Evolutionary conservation across 371 early-diverging fungal species (phyloP).

Genomic region (Amoeboaphelidium protococcarum): DNA sequence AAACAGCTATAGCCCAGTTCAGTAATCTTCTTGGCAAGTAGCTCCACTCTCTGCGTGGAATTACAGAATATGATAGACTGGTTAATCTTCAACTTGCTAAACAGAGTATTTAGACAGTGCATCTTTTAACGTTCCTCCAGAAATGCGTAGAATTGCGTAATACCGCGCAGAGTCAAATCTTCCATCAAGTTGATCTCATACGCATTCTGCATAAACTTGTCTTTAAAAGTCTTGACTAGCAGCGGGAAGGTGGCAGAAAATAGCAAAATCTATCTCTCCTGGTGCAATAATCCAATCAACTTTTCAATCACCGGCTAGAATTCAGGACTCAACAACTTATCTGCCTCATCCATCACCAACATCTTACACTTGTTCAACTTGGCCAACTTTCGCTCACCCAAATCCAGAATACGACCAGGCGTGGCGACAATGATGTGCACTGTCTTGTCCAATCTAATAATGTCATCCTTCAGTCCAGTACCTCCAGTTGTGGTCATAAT

Average conservation of each 20-base stretch:
- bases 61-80: slow-evolving; percentile 99
- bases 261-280: slow-evolving; percentile 73
- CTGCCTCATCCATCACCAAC: slow-evolving; percentile 97
- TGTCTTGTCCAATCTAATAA: slow-evolving; percentile 65
- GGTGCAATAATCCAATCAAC: slow-evolving; percentile 50
- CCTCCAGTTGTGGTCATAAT: slow-evolving; percentile 96
- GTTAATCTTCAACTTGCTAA: slow-evolving; percentile 94
- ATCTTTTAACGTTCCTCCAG: slow-evolving; percentile 95
- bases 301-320: slow-evolving; percentile 90
- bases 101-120: slow-evolving; percentile 86
- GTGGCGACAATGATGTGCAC: slow-evolving; percentile 92
- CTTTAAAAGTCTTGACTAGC: slow-evolving; percentile 81
- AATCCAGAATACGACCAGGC: slow-evolving; percentile 89
- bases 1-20: slow-evolving; percentile 95
- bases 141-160: slow-evolving; percentile 96
- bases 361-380: slow-evolving; percentile 57
- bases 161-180: slow-evolving; percentile 83
- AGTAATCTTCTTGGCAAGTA: slow-evolving; percentile 90
- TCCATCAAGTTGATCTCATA: slow-evolving; percentile 97
- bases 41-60: slow-evolving; percentile 87
- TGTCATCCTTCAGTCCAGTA: slow-evolving; percentile 89
- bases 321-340: slow-evolving; percentile 85
- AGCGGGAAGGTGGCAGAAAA: slow-evolving; percentile 97
- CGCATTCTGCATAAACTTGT: slow-evolving; percentile 69
- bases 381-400: slow-evolving; percentile 63